Evolutionary conservation across 2,329 filamentous ascomycete species (phyloP), one percentile per base, ranked within the genome.

Genomic region (Lecanicillium sp.): DNA sequence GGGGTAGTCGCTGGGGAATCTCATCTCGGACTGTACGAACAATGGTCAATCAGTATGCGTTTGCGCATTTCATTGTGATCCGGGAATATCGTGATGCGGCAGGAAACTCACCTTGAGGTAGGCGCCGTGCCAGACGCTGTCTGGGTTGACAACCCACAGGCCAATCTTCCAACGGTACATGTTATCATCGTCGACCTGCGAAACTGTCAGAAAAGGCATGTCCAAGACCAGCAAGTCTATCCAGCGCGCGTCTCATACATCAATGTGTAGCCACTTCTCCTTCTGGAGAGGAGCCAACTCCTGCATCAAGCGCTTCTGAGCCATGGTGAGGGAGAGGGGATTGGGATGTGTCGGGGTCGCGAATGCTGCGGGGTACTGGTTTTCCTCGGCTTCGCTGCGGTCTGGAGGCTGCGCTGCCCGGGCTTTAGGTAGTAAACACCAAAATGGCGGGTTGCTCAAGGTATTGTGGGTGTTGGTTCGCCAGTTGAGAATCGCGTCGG

Each of bases 181-280:
- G 58, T 92, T 87, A n/a, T 81, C 74, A 52, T 88, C 77, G 47
- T 87, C 76, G 27, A 88, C 71, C 77, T 92, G 52, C 12, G 7
- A 10, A 35, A 14, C 5, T 17, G 18, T 38, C 40, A 41, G 39
- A 40, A 17, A 14, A 17, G 14, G 10, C 3, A 4, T 10, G 15
- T 5, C 3, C 7, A 14, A 12, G 9, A 17, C 5, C 28, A 12
- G 20, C 8, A 3, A 13, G 2, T 20, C 13, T 4, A 15, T 18
- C 36, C 27, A 46, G 33, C 25, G 18, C n/a, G 28, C 32, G 11
- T n/a, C 40, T 33, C 74, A 45, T 62, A 88, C 85, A 59, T 94
- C 84, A 49, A 96, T 87, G 51, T 90, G 79, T 14, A 94, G 84
- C 90, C 90, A 98, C 59, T 87, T 87, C 71, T 96, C 89, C 61